These are phyloP conservation scores for Daldinia vernicosa DNA, from an alignment of 495 filamentous ascomycete genomes.

Conservation along the genomic window DNA sequence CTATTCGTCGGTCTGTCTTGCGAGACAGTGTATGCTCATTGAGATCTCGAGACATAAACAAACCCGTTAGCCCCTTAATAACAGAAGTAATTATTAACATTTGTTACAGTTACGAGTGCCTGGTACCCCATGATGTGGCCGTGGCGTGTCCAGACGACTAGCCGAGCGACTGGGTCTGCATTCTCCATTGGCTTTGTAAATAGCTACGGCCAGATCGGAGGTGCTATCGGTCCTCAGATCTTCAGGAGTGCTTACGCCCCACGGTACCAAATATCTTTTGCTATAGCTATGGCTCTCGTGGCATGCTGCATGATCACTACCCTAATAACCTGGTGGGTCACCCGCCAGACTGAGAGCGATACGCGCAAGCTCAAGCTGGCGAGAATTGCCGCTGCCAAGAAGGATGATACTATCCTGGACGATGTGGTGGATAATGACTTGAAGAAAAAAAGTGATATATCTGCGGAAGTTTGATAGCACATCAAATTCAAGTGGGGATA, in stretches of 20 bases:
- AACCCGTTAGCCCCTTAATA: neutral
- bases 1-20: neutral
- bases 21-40: neutral
- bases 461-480: conserved; percentile 16
- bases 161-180: conserved; percentile 54
- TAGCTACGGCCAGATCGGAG: conserved; percentile 53
- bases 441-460: conserved; percentile 26
- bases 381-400: conserved; percentile 52
- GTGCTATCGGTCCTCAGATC: conserved; percentile 50
- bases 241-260: conserved; percentile 48
- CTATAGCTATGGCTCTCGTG: conserved; percentile 46
- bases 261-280: conserved; percentile 46
- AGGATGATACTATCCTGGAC: conserved; percentile 53
- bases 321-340: conserved; percentile 48
- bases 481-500: neutral
- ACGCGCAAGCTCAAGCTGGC: conserved; percentile 55
- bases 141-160: conserved; percentile 55
- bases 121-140: conserved; percentile 60
- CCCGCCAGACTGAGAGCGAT: conserved; percentile 50
- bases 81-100: neutral
- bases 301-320: conserved; percentile 45
- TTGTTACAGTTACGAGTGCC: conserved; percentile 42
- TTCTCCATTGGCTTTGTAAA: conserved; percentile 58
- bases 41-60: neutral
- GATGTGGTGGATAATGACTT: conserved; percentile 54